Base-by-base conservation (phyloP, 345 rosid genomes). In the Ricinus communis region DNA sequence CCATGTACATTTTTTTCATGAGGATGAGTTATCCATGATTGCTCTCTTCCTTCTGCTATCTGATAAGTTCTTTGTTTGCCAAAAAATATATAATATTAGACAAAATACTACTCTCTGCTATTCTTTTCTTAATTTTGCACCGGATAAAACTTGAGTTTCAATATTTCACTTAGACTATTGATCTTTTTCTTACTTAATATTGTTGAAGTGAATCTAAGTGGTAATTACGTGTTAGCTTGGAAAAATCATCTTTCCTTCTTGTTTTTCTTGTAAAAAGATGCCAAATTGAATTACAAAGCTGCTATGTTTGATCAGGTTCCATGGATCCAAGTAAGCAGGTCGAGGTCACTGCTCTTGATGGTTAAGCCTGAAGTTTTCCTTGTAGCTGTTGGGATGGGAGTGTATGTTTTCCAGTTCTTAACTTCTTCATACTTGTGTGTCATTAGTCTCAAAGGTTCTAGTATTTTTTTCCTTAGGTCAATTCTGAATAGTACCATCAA, bases 281-380 rank as follows among this genome's bases (percentile, higher is more conserved):
- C 72, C 68, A n/a, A 50, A 49, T 56, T 18, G 66, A 28, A n/a
- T n/a, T n/a, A n/a, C n/a, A n/a, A 56, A 77, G 70, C 60, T 60
- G 25, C 80, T 59, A 70, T 76, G 71, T 59, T 30, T 79, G 18
- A 72, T 38, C 82, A 91, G 98, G 98, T 88, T 56, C 98, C 98
- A 56, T 93, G 93, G 96, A 90, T 93, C 65, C 98, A 91, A 82
- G 93, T 90, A 67, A 91, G 96, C 86, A 84, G 94, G 76, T 93
- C 97, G 65, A 91, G 96, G 79, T 78, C 91, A 43, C 77, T 93
- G 77, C 82, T 93, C 69, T 64, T 93, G 58, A 81, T 85, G 85
- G 97, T 93, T 71, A 68, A 87, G 79, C 98, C 94, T 57, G 58
- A 73, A 61, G 80, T 84, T 69, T 91, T 93, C 76, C 81, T 88